These are phyloP conservation scores for Volvox reticuliferus DNA, from an alignment of 139 green algal species.

Conservation along the genomic window DNA sequence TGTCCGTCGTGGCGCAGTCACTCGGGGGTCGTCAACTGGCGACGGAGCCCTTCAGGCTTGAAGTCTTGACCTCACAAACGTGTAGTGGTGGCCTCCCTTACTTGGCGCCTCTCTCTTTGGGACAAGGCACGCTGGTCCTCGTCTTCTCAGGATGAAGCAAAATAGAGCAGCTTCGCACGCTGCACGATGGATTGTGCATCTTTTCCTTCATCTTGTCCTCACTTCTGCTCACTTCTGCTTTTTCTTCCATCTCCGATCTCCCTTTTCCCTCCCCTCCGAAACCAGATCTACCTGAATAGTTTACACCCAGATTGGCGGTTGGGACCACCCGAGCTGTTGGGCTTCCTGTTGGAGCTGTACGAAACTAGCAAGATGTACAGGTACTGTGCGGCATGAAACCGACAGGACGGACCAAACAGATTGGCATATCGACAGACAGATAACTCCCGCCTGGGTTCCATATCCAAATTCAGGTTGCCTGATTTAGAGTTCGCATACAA, in stretches of 20 bases:
- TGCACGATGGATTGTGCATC: not conserved
- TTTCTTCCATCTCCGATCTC: not conserved
- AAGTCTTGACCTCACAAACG: too few species aligned
- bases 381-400: not conserved
- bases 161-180: too few species aligned
- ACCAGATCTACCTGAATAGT: constrained; percentile 35
- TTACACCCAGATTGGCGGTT: constrained; percentile 32
- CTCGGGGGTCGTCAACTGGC: too few species aligned
- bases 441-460: too few species aligned
- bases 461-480: constrained; percentile 5
- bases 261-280: not conserved
- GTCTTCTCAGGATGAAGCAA: too few species aligned
- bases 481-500: constrained; percentile 40
- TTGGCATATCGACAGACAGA: too few species aligned
- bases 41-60: too few species aligned
- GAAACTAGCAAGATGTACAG: constrained; percentile 38
- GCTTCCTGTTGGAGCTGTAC: constrained; percentile 43
- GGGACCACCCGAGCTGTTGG: constrained; percentile 16
- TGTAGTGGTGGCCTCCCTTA: too few species aligned
- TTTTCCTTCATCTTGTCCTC: not conserved
- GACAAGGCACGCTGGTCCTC: too few species aligned
- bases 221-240: not conserved
- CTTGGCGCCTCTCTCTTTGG: too few species aligned
- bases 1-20: too few species aligned
- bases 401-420: too few species aligned